Conservation (phyloP, 202 grass and related monocot genomes). For the Saccharum hybrid region DNA sequence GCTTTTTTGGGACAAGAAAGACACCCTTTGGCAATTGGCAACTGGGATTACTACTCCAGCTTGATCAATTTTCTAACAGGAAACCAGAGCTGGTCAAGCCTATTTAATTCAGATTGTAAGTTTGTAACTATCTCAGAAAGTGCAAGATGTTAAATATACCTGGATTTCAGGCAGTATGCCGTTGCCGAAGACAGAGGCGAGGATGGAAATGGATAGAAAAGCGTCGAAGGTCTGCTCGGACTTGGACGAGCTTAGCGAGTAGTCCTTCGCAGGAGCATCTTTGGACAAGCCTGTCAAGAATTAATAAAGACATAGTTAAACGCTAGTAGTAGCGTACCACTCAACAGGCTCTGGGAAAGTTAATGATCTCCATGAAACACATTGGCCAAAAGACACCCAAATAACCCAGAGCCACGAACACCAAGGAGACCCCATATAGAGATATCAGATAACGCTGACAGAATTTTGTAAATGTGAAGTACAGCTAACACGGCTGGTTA, state of each 20-base stretch:
- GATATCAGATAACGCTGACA: background rate
- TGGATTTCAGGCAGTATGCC: conserved; percentile 99
- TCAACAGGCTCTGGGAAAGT: background rate
- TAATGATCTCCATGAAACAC: background rate
- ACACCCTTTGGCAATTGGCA: background rate
- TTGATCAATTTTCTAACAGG: background rate
- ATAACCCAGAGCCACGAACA: background rate
- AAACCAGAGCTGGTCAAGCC: background rate
- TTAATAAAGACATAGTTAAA: conserved; percentile 25
- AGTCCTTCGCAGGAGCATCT: conserved; percentile 69
- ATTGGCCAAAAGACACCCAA: background rate
- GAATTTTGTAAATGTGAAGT: background rate
- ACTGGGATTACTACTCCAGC: too few species aligned
- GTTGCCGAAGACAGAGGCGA: conserved; percentile 86
- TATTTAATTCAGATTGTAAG: background rate
- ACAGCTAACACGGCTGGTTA: background rate
- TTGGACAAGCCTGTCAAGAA: conserved; percentile 63
- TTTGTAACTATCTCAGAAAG: too few species aligned
- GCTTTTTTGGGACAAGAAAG: conserved; percentile 5
- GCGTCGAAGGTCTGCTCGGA: conserved; percentile 63
- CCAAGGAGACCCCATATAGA: background rate
- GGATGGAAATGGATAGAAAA: conserved; percentile 89
- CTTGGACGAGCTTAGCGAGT: conserved; percentile 75
- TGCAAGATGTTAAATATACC: conserved; percentile 44
- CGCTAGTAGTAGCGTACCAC: background rate